Conservation (phyloP, 345 rosid genomes). For the Acer campestre region DNA sequence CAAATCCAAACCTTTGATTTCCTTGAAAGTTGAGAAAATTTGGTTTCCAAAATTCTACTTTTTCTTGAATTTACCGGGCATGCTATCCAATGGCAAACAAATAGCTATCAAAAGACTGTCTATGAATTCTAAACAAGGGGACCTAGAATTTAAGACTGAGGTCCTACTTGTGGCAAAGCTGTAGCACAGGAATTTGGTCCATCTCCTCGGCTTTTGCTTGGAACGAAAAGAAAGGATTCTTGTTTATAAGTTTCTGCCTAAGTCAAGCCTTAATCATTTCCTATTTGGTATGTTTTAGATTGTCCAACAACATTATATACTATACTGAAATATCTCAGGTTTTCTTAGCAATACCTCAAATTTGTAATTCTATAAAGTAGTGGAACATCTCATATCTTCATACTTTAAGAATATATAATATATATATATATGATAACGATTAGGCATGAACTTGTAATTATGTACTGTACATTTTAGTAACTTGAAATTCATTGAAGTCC, state of each 20-base stretch:
- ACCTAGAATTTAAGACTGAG: slow-evolving; percentile 52
- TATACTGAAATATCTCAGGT: no score
- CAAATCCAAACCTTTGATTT: background rate
- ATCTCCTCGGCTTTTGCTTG: slow-evolving; percentile 54
- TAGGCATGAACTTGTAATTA: no score
- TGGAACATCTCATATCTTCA: no score
- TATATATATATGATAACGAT: no score
- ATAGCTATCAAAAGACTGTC: slow-evolving; percentile 54
- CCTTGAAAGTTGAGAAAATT: background rate
- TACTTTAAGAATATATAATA: no score
- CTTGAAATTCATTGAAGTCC: no score
- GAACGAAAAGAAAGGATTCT: slow-evolving; percentile 46
- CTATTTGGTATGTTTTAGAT: slow-evolving; percentile 45
- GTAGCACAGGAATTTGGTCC: slow-evolving; percentile 60
- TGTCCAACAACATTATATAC: no score
- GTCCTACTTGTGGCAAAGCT: slow-evolving; percentile 51
- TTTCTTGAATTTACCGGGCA: slow-evolving; percentile 28
- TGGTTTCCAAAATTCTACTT: background rate
- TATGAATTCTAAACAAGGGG: slow-evolving; percentile 51
- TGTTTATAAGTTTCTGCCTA: slow-evolving; percentile 53
- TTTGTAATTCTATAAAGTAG: no score
- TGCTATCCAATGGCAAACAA: slow-evolving; percentile 37
- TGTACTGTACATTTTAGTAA: no score
- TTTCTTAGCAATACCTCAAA: no score
- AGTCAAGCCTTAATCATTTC: slow-evolving; percentile 38